Evolutionary conservation across 352 stramenopile genomes (phyloP).

Genomic region (Phytophthora boehmeriae): DNA sequence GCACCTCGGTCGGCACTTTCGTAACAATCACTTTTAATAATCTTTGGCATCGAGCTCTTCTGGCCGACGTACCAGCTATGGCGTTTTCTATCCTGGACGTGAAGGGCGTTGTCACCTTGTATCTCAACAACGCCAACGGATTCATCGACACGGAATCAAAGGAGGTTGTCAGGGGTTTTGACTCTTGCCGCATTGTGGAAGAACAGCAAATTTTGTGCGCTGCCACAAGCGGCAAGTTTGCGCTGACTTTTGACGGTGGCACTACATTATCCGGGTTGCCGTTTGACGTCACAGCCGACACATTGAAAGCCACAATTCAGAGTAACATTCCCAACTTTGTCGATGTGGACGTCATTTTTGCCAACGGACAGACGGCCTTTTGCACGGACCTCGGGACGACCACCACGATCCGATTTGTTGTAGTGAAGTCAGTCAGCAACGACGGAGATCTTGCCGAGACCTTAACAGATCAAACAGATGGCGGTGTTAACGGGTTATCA

Average conservation of each 20-base stretch:
- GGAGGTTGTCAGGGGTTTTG: conserved; percentile 72
- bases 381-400: conserved; percentile 60
- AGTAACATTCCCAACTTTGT: conserved; percentile 57
- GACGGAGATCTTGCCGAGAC: conserved; percentile 65
- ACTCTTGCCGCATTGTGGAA: conserved; percentile 71
- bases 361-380: conserved; percentile 31
- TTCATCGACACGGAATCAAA: conserved; percentile 73
- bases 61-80: conserved; percentile 69
- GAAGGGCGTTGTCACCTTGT: conserved; percentile 55
- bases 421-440: conserved; percentile 45
- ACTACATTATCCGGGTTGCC: conserved; percentile 46
- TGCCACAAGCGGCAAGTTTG: conserved; percentile 70
- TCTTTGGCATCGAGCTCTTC: conserved; percentile 55
- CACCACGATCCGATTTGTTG: conserved; percentile 68
- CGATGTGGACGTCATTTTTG: conserved; percentile 65
- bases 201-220: conserved; percentile 65
- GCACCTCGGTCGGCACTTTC: conserved; percentile 60
- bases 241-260: conserved; percentile 70
- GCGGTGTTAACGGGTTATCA: conserved; percentile 45
- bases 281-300: conserved; percentile 45
- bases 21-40: conserved; percentile 61
- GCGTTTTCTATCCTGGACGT: conserved; percentile 57
- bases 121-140: conserved; percentile 47
- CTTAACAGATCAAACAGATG: conserved; percentile 58
- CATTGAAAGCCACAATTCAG: conserved; percentile 51